Evolutionary conservation across 192 early-diverging fungal species (phyloP).

Genomic region (Mycoemilia scoparia): DNA sequence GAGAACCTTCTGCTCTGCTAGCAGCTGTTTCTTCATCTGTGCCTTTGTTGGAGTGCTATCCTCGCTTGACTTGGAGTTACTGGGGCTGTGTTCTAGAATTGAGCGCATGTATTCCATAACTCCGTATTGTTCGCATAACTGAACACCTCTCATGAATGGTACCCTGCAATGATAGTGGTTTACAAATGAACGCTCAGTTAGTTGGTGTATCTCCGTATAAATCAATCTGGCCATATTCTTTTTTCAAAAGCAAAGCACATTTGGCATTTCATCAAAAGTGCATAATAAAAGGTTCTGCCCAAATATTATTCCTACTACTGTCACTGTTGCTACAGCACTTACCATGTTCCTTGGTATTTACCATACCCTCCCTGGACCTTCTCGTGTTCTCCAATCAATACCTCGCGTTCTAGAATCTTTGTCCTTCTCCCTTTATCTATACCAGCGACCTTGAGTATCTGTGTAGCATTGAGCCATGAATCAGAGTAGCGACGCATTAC

Average conservation of each 20-base stretch:
- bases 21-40: constrained; percentile 13
- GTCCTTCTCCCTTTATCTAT: constrained; percentile 86
- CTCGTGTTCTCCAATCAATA: constrained; percentile 73
- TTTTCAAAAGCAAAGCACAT: constrained; percentile 3
- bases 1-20: constrained; percentile 10
- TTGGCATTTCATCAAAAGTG: background rate
- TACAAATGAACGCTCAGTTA: too few species aligned
- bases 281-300: constrained; percentile 1
- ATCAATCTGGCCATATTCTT: constrained; percentile 14
- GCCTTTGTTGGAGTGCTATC: constrained; percentile 40
- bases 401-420: constrained; percentile 83
- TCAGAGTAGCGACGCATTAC: constrained; percentile 70
- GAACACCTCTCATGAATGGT: constrained; percentile 65
- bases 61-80: constrained; percentile 27
- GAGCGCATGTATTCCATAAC: constrained; percentile 57
- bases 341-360: constrained; percentile 92
- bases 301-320: background rate
- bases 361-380: constrained; percentile 98
- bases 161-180: too few species aligned
- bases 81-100: constrained; percentile 59
- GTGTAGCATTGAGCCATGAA: constrained; percentile 90
- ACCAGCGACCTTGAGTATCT: constrained; percentile 92
- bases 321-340: too few species aligned
- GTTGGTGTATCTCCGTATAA: too few species aligned
- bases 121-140: constrained; percentile 61